Base-by-base conservation (phyloP, 257 asterid genomes). In the Avicennia marina region DNA sequence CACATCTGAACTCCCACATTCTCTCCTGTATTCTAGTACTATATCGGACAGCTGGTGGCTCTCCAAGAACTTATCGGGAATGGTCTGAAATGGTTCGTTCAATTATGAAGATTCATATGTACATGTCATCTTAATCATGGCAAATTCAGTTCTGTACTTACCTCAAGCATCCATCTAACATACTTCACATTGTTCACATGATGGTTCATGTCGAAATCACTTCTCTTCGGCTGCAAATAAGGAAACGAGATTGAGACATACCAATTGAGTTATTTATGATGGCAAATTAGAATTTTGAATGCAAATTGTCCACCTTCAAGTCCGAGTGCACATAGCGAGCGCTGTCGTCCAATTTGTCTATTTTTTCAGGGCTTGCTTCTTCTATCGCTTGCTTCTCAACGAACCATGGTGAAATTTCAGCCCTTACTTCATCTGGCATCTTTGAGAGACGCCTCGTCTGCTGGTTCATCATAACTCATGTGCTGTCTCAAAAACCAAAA, bases 131-230 rank as follows among this genome's bases (percentile, higher is more conserved):
- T 5, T 24, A n/a, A 39, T 4, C 9, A 38, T 7, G 22, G 31
- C n/a, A 42, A 12, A 5, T 57, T 20, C 11, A 10, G 18, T 51
- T 52, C 31, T 33, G n/a, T n/a, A 5, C 47, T 71, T 77, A 86
- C 98, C 96, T 90, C 98, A 9, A 87, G 86, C 95, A 90, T 87
- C 98, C 98, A 90, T 45, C 85, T 36, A 3, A 87, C 83, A 51
- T 90, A 87, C 72, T 84, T 90, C 13, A 84, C 97, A 54, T 86
- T 84, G 85, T 90, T 90, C 20, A 90, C 98, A 62, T 90, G 98
- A 1, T 90, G 98, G 75, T 90, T 90, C 96, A 90, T 87, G 87
- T 90, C 98, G 78, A 90, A 54, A 73, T 90, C 98, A 66, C 85
- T 79, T 72, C 98, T 82, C 73, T 79, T 87, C 6, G 96, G 90